Evolutionary conservation across 169 alveolate species (phyloP).

Genomic region (Babesia sp.): DNA sequence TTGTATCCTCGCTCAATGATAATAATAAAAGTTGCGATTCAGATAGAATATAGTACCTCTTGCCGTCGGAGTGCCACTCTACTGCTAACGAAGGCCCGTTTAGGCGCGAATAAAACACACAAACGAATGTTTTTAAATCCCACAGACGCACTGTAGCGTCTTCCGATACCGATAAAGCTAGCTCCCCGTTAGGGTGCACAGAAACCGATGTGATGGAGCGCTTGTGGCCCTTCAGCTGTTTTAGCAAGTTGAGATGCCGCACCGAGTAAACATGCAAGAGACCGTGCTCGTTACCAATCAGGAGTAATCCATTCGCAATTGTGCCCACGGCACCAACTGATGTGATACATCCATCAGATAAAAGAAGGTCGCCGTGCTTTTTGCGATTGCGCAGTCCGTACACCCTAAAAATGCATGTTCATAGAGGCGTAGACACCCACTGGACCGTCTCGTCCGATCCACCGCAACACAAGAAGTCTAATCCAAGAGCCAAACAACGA

Average conservation of each 20-base stretch:
- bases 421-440: background rate
- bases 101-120: slow-evolving; percentile 50
- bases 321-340: slow-evolving; percentile 42
- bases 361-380: slow-evolving; percentile 64
- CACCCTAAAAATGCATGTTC: slow-evolving; percentile 21
- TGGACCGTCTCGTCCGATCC: slow-evolving; percentile 71
- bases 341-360: slow-evolving; percentile 61
- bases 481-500: slow-evolving; percentile 42
- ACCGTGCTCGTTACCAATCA: slow-evolving; percentile 65
- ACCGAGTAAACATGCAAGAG: slow-evolving; percentile 16
- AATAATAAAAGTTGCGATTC: slow-evolving; percentile 14
- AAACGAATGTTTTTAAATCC: slow-evolving; percentile 54
- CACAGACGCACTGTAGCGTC: slow-evolving; percentile 55
- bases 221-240: slow-evolving; percentile 59
- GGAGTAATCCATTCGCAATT: slow-evolving; percentile 36
- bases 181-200: slow-evolving; percentile 57
- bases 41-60: slow-evolving; percentile 18
- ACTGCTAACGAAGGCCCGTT: slow-evolving; percentile 28
- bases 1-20: slow-evolving; percentile 17
- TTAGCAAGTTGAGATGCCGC: slow-evolving; percentile 23
- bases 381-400: slow-evolving; percentile 42
- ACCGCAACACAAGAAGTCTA: slow-evolving; percentile 57
- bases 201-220: slow-evolving; percentile 41
- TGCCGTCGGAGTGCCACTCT: slow-evolving; percentile 48
- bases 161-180: slow-evolving; percentile 41